A percentile compares a stretch with the other conserved stretches of the same genome.
Conservation (phyloP, 352 stramenopile species). For the Phytophthora fragariaefolia region DNA sequence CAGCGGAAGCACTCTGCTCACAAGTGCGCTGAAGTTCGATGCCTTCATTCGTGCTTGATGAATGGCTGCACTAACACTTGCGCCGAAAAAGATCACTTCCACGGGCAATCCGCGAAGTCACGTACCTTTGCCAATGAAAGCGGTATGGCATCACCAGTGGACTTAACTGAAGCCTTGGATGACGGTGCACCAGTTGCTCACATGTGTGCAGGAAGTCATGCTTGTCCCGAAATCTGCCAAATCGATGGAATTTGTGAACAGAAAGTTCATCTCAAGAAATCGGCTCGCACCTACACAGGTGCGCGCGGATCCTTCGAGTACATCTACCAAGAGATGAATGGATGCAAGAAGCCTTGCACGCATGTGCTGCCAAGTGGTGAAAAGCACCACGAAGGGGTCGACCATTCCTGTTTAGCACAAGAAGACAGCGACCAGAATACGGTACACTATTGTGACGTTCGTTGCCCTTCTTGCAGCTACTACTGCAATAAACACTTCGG, state of each 20-base stretch:
- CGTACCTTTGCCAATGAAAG: constrained; percentile 32
- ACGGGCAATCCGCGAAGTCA: constrained; percentile 36
- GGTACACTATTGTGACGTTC: constrained; percentile 61
- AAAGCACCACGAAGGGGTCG: not conserved
- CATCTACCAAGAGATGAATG: constrained; percentile 51
- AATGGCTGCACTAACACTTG: constrained; percentile 49
- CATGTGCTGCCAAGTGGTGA: constrained; percentile 23
- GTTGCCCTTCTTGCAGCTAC: constrained; percentile 67
- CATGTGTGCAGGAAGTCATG: not conserved
- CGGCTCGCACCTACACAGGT: constrained; percentile 53
- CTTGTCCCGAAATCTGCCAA: not conserved
- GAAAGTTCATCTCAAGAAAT: constrained; percentile 65
- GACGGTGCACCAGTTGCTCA: not conserved
- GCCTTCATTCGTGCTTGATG: constrained; percentile 57
- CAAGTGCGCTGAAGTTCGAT: constrained; percentile 61
- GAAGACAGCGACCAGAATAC: constrained; percentile 6
- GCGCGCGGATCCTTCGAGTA: constrained; percentile 59
- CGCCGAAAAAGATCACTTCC: constrained; percentile 58
- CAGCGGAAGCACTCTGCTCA: constrained; percentile 51
- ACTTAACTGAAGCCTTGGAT: not conserved
- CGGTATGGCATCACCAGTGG: constrained; percentile 1
- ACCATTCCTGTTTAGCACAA: too few relatives aligned
- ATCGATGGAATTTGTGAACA: constrained; percentile 61
- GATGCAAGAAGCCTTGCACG: constrained; percentile 37
- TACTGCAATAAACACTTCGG: constrained; percentile 66